Conservation (phyloP, 192 early-diverging fungal species). For the Mortierella claussenii region DNA sequence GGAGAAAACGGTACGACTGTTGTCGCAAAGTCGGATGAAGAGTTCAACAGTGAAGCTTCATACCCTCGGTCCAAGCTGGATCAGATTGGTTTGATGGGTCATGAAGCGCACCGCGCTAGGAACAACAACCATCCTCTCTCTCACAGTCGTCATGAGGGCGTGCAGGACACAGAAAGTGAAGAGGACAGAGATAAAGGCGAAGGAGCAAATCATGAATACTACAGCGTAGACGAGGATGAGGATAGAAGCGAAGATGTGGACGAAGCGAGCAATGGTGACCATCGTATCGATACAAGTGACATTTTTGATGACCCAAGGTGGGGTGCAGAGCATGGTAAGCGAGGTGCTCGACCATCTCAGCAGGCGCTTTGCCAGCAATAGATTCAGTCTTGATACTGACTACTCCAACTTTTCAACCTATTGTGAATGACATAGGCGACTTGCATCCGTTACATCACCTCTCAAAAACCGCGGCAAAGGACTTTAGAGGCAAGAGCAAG, state of each 20-base stretch:
- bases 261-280: neutral
- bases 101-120: constrained; percentile 44
- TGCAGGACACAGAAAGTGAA: neutral
- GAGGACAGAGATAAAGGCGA: neutral
- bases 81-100: constrained; percentile 28
- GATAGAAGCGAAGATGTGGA: neutral
- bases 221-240: constrained; percentile 1
- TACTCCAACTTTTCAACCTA: no score
- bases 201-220: no score
- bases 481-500: neutral
- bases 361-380: no score
- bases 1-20: neutral
- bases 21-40: neutral
- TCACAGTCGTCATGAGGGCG: no score
- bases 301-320: constrained; percentile 10
- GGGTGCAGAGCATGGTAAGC: constrained; percentile 28
- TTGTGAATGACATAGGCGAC: no score
- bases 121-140: no score
- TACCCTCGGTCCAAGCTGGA: constrained; percentile 15
- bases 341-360: no score
- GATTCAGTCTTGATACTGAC: no score
- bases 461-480: neutral
- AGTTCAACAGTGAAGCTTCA: neutral
- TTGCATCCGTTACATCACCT: constrained; percentile 25
- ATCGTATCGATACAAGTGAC: neutral